Evolutionary conservation across 768 basidiomycete species (phyloP), one percentile per base, ranked within the genome.

Genomic region (Panus rudis): DNA sequence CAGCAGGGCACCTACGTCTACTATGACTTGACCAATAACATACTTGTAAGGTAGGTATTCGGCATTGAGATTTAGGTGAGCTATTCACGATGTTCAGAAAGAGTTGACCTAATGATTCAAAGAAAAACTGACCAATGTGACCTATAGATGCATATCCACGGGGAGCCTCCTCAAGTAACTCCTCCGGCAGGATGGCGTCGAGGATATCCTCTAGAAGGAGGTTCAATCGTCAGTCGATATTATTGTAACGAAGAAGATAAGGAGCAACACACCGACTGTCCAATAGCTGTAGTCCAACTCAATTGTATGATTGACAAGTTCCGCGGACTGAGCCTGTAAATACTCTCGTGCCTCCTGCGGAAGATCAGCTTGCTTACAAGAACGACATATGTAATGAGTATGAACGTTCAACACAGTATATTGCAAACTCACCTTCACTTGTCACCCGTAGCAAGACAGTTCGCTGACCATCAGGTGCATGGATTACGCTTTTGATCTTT

Each of bases 21-120:
- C 68, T 31, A 97, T 78, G 26, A 98, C 75, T 63, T 94, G 84
- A 0, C 93, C 96, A 53, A 99, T 96, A 23, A 92, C 61, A 52
- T 86, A 63, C 59, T 91, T 92, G 67, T 86, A 98, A 2, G 92
- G 92, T 23, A 97, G 60, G 65, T 93, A 98, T 60, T 92, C 86
- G 14, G 83, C 78, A 51, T 84, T 79, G 25, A 99, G 73, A 59
- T 99, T 99, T 39, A 97, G 63, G 59, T 98, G 96, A 0, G 90
- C 94, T 96, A 44, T 10, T 11, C 22, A 30, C 2, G 4, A 39
- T 33, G 16, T 8, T 31, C 2, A 42, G 16, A 32, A 6, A n/a
- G n/a, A n/a, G 19, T 21, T 23, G 28, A 16, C n/a, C 21, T 1
- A 44, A 45, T 14, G 26, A 6, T 32, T 39, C 6, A 52, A 24